phyloP scores from a whole-genome alignment of 202 grass and related monocot genomes.

The Panicum hallii region DNA sequence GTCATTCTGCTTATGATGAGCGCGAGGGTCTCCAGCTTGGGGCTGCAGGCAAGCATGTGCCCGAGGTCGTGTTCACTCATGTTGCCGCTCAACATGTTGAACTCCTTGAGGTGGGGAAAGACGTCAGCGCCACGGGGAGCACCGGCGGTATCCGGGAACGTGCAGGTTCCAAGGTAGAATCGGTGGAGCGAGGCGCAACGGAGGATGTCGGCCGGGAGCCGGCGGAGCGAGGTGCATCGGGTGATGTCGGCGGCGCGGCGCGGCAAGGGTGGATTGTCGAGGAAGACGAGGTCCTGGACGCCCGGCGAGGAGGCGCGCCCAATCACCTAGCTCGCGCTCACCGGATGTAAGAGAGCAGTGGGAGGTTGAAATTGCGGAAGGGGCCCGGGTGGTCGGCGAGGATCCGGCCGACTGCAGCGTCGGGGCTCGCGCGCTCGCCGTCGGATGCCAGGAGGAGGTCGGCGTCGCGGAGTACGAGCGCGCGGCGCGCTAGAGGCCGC shows the following conservation, averaged over 20 bases:
- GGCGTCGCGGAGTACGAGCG: neutral
- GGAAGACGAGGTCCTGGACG: neutral
- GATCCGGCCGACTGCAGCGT: neutral
- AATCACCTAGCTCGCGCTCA: constrained; percentile 1
- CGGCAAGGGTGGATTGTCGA: neutral
- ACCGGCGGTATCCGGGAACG: neutral
- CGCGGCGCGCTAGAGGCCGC: neutral
- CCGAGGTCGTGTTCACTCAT: neutral
- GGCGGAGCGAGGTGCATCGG: neutral
- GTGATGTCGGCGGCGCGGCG: no score
- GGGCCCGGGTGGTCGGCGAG: constrained; percentile 8
- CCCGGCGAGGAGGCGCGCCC: neutral
- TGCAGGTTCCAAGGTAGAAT: neutral
- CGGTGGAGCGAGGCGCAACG: neutral
- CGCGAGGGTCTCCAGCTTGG: constrained; percentile 28
- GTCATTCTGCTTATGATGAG: constrained; percentile 33
- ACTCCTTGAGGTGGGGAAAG: neutral
- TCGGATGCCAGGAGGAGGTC: neutral
- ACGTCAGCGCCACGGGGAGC: neutral
- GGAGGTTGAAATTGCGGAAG: neutral
- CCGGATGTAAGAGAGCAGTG: neutral
- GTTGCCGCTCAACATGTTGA: neutral
- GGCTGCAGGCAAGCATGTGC: constrained; percentile 40
- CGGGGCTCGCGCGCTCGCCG: neutral
- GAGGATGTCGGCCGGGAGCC: neutral